Evolutionary conservation across 1,139 yeast species (phyloP), one percentile per base, ranked within the genome.

Genomic region (Lodderomyces margitis): DNA sequence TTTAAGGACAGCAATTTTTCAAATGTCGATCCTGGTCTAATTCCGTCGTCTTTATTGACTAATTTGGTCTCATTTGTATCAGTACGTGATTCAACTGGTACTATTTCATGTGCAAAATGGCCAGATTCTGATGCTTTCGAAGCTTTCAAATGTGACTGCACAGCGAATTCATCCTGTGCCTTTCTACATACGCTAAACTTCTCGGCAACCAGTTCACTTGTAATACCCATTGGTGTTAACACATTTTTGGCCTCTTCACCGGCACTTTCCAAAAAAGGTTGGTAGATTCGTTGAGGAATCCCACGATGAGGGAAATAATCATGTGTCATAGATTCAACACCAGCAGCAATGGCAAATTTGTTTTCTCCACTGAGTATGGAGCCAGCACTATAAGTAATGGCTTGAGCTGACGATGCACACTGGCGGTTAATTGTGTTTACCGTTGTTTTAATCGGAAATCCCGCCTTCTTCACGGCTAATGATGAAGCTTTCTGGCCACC

Each of bases 401-500:
- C 74, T 51, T 66, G 70, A 5, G 70, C 68, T 4, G 70, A 65
- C 4, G 73, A 66, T 6, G 71, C 66, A 50, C 75, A 68, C 47
- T 69, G 75, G 39, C 74, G 56, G 50, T 68, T 69, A 31, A 68
- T 51, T 12, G 74, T 63, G 41, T 61, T 64, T 25, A 68, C 57
- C 3, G 75, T 67, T 8, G 74, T 67, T 16, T 56, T 47, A 28
- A 55, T 48, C 2, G 73, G 74, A 50, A 69, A 65, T 1, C 72
- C 73, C 10, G 55, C 60, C 12, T 59, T 47, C 51, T 66, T 64
- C 37, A 56, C 49, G 14, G 71, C 96, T 37, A 92, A 94, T 49
- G 91, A 75, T 64, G 85, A 91, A 59, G 87, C 95, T 44, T 81
- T 83, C 43, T 87, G 94, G 52, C 95, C 95, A 20, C 95, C 89